Evolutionary conservation across 2,329 filamentous ascomycete genomes (phyloP).

Genomic region (Verticillium klebahnii): DNA sequence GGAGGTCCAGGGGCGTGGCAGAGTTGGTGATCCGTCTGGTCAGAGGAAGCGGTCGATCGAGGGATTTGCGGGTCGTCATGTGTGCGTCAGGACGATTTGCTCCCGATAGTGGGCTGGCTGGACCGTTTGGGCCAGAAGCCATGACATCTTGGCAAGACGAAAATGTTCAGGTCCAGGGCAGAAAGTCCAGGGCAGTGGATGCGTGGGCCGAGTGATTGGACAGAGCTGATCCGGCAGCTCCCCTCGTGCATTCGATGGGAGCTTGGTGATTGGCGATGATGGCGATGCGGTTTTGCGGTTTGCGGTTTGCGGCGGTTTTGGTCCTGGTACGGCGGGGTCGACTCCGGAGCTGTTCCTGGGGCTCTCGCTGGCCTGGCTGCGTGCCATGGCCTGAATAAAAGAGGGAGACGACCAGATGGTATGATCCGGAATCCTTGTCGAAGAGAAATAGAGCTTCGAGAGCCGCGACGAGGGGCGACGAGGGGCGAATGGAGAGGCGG

Average conservation of each 20-base stretch:
- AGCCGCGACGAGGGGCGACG: neutral
- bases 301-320: neutral
- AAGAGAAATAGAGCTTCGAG: neutral
- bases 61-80: neutral
- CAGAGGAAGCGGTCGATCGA: neutral
- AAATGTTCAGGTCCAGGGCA: neutral
- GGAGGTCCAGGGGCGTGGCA: neutral
- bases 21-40: neutral
- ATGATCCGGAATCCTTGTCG: too few relatives aligned
- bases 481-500: too few relatives aligned
- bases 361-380: neutral
- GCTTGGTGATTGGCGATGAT: neutral
- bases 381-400: too few relatives aligned
- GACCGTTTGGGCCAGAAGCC: neutral
- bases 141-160: neutral
- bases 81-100: constrained; percentile 1
- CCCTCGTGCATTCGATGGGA: neutral
- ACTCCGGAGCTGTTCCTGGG: neutral
- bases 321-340: neutral
- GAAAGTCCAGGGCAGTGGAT: neutral
- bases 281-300: neutral
- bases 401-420: neutral
- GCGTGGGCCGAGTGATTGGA: neutral
- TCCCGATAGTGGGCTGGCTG: neutral
- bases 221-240: neutral